Evolutionary conservation across 352 stramenopile species (phyloP).

Genomic region (Phytophthora palmivora): DNA sequence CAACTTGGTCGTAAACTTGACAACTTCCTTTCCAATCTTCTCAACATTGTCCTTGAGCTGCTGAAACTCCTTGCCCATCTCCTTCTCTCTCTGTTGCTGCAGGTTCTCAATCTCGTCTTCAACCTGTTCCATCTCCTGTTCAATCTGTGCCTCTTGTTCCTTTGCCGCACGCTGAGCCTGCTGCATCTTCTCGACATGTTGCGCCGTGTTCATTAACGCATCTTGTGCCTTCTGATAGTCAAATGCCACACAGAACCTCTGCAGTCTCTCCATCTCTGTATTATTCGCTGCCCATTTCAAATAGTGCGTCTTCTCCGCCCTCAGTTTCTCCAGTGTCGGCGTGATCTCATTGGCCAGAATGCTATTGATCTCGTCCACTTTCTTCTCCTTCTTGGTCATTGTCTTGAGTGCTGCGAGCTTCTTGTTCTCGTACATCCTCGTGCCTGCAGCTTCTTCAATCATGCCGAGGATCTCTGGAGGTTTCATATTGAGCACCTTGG

Average conservation of each 20-base stretch:
- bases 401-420: constrained; percentile 98
- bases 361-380: constrained; percentile 99
- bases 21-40: constrained; percentile 79
- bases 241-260: constrained; percentile 97
- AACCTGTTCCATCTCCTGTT: constrained; percentile 77
- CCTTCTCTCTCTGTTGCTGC: constrained; percentile 78
- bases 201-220: constrained; percentile 85
- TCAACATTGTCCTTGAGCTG: constrained; percentile 85
- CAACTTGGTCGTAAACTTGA: constrained; percentile 87
- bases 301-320: constrained; percentile 98
- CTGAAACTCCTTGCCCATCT: constrained; percentile 88
- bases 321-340: constrained; percentile 97
- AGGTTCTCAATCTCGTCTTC: constrained; percentile 87
- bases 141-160: constrained; percentile 57
- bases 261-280: constrained; percentile 97
- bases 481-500: constrained; percentile 99
- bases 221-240: constrained; percentile 93
- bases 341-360: constrained; percentile 99
- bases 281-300: constrained; percentile 99
- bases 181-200: constrained; percentile 91
- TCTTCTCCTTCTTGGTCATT: constrained; percentile 99
- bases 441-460: constrained; percentile 99
- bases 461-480: constrained; percentile 99
- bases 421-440: constrained; percentile 99
- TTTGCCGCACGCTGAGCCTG: constrained; percentile 79